Conservation (phyloP, 2,329 filamentous ascomycete genomes). For the Alternaria infectoria region DNA sequence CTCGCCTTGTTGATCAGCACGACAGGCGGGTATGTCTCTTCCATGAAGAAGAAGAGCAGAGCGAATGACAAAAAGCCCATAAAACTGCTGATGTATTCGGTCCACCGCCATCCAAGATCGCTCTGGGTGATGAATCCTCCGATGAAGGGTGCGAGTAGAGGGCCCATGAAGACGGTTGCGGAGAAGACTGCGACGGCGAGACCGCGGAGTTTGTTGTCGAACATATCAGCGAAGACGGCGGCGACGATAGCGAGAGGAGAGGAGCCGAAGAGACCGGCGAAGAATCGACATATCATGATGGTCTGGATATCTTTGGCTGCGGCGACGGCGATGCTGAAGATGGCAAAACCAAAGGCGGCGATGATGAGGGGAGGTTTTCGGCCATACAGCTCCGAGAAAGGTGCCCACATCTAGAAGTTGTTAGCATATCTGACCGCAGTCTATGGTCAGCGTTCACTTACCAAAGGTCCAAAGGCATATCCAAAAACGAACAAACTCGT, state of each 20-base stretch:
- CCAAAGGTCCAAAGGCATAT: conserved; percentile 47
- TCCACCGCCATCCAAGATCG: conserved; percentile 62
- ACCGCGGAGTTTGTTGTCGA: conserved; percentile 54
- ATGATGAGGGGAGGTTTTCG: conserved; percentile 58
- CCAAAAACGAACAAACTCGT: conserved; percentile 46
- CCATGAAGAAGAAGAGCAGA: conserved; percentile 59
- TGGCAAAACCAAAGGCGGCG: conserved; percentile 57
- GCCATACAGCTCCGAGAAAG: conserved; percentile 60
- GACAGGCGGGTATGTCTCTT: conserved; percentile 65
- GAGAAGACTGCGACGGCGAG: conserved; percentile 58
- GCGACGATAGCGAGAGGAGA: conserved; percentile 59
- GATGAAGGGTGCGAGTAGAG: conserved; percentile 60
- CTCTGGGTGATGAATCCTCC: conserved; percentile 60
- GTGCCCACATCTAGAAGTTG: conserved; percentile 50
- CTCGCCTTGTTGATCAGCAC: conserved; percentile 63
- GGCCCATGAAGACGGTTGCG: conserved; percentile 58
- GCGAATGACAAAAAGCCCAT: conserved; percentile 61
- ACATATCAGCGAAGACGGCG: conserved; percentile 64
- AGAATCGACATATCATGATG: conserved; percentile 60
- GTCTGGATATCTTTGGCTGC: conserved; percentile 61
- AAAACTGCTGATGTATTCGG: conserved; percentile 60
- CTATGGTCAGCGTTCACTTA: conserved; percentile 8
- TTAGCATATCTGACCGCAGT: neutral
- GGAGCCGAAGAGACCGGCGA: conserved; percentile 61
- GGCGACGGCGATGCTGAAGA: conserved; percentile 59